Evolutionary conservation across 2,329 filamentous ascomycete species (phyloP), one percentile per base, ranked within the genome.

Genomic region (Plenodomus tracheiphilus): DNA sequence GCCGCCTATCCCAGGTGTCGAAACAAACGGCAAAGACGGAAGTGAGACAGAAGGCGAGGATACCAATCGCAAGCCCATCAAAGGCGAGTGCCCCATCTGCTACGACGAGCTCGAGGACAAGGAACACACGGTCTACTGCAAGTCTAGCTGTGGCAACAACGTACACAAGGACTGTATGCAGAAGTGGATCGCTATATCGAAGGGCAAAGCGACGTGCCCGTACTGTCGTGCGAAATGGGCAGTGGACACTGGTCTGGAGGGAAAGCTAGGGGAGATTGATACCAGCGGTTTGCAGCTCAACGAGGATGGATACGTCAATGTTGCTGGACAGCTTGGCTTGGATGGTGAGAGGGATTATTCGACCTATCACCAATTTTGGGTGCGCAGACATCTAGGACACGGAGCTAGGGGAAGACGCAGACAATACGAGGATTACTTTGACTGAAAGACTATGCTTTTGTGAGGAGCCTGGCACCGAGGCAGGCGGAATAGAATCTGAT

Each of bases 21-120:
- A 69, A 9, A 56, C 66, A 9, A 56, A 65, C 10, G 58, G 60
- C 34, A 56, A 54, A 22, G 69, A 74, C 9, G 46, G 54, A 6
- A 66, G 69, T 8, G 47, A 53, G 39, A 39, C 46, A 20, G 40
- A 54, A 10, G 51, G 49, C 21, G 49, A 59, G 18, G 65, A 76
- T 21, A 76, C 78, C 16, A 80, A 80, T 16, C 79, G 82, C 48
- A 86, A 85, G 59, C 73, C 80, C 1, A 68, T 85, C 28, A 81
- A 85, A 43, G 84, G 82, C 18, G 82, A 85, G 51, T 87, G 84
- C 58, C 81, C 83, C 0, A 82, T 86, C 53, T 86, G 84, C 46
- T 70, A 70, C 30, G 61, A 60, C 37, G 63, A 69, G n/a, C 61
- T 70, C 22, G 49, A 62, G 1, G 64, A 64, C 2, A 74, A 74